Conservation (phyloP, 371 early-diverging fungal genomes). For the Apophysomyces ossiformis region DNA sequence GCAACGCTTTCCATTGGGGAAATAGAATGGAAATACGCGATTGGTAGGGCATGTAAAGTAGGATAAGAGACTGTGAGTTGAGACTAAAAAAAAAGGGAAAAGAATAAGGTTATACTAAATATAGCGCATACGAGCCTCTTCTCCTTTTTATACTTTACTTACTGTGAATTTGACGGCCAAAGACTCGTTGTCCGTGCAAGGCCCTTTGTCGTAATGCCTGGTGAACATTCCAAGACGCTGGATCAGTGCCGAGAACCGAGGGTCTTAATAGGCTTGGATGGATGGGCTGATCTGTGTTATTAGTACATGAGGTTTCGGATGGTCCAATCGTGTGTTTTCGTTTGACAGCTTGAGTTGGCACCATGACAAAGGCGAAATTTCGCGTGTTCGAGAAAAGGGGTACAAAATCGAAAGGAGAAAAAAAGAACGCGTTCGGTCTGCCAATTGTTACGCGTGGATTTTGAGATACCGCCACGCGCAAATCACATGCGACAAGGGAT, state of each 20-base stretch:
- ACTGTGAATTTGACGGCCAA: slow-evolving; percentile 17
- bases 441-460: no score
- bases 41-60: slow-evolving; percentile 6
- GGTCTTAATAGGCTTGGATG: not conserved
- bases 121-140: no score
- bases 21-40: slow-evolving; percentile 26
- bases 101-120: slow-evolving; percentile 1
- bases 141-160: not conserved
- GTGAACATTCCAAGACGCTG: slow-evolving; percentile 17
- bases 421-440: not conserved
- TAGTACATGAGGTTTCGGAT: not conserved
- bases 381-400: not conserved
- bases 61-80: slow-evolving; percentile 6
- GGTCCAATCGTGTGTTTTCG: not conserved
- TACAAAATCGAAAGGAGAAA: not conserved
- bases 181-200: slow-evolving; percentile 13
- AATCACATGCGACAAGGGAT: no score
- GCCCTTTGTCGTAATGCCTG: slow-evolving; percentile 12
- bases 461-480: no score
- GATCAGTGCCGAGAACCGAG: not conserved
- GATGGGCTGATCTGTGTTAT: not conserved
- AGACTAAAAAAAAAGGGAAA: not conserved
- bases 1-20: slow-evolving; percentile 14
- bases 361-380: not conserved
- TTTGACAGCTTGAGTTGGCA: not conserved